Evolutionary conservation across 768 basidiomycete genomes (phyloP).

Genomic region (Psilocybe tampanensis): DNA sequence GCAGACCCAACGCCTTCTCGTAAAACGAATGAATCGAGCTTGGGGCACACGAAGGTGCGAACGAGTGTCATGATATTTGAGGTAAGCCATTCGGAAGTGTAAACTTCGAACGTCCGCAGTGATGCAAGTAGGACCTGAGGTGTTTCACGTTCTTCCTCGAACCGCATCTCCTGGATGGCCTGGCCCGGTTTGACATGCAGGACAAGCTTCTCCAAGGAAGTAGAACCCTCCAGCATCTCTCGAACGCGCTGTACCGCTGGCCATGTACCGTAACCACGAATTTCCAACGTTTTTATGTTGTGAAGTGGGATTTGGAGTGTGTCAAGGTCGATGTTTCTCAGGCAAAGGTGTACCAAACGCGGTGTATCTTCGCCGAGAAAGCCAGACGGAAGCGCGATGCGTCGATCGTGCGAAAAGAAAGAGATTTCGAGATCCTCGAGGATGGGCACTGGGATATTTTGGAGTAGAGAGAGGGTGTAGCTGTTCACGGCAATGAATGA

Average conservation of each 20-base stretch:
- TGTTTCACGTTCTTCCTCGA: neutral
- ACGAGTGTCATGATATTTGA: conserved; percentile 23
- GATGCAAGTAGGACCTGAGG: conserved; percentile 27
- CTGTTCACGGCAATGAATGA: conserved; percentile 25
- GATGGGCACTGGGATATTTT: conserved; percentile 19
- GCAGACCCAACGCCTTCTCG: conserved; percentile 20
- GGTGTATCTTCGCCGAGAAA: conserved; percentile 23
- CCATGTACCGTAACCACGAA: conserved; percentile 34
- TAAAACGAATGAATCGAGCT: conserved; percentile 24
- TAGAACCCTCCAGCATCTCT: conserved; percentile 26
- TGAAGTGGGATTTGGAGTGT: conserved; percentile 21
- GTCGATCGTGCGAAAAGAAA: conserved; percentile 23
- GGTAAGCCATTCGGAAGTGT: conserved; percentile 35
- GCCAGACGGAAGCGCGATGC: conserved; percentile 19
- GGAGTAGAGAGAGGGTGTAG: conserved; percentile 26
- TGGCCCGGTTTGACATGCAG: conserved; percentile 30
- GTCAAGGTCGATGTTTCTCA: conserved; percentile 31
- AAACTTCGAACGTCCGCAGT: conserved; percentile 23
- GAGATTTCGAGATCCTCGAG: conserved; percentile 26
- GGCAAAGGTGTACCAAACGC: conserved; percentile 23
- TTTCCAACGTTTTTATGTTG: conserved; percentile 26
- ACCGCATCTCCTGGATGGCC: conserved; percentile 21
- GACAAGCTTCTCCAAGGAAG: conserved; percentile 21
- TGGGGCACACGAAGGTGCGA: conserved; percentile 28
- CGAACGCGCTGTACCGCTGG: conserved; percentile 22